phyloP scores from a whole-genome alignment of 495 filamentous ascomycete species.

The Penicillium daleae region DNA sequence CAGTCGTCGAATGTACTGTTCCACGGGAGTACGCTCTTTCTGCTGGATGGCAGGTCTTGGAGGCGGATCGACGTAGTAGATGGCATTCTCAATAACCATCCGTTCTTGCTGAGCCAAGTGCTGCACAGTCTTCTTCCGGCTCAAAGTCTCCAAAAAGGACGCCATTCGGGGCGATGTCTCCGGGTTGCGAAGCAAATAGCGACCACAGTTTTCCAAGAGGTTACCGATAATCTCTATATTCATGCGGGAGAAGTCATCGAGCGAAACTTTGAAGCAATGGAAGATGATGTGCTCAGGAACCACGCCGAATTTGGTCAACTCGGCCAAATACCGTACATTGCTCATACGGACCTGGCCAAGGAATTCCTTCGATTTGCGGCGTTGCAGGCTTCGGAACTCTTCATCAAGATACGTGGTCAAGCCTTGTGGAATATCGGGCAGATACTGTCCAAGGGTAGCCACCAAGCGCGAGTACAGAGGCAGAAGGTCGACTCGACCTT shows the following conservation, averaged over 20 bases:
- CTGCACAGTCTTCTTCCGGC: slow-evolving; percentile 94
- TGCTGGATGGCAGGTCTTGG: slow-evolving; percentile 92
- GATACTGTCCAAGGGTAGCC: slow-evolving; percentile 90
- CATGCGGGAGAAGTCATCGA: slow-evolving; percentile 97
- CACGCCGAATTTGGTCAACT: slow-evolving; percentile 96
- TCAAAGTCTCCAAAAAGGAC: slow-evolving; percentile 90
- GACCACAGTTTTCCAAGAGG: slow-evolving; percentile 95
- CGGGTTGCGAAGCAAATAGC: slow-evolving; percentile 90
- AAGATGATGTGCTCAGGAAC: slow-evolving; percentile 99
- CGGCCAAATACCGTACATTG: slow-evolving; percentile 96
- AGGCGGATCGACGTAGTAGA: slow-evolving; percentile 97
- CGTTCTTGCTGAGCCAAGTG: slow-evolving; percentile 94
- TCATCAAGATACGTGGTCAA: slow-evolving; percentile 92
- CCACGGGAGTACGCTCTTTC: slow-evolving; percentile 91
- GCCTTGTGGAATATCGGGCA: slow-evolving; percentile 91
- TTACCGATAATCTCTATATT: slow-evolving; percentile 99
- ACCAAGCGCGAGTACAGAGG: slow-evolving; percentile 90
- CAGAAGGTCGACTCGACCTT: slow-evolving; percentile 89
- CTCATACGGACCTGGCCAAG: slow-evolving; percentile 89
- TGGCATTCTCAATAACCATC: slow-evolving; percentile 97
- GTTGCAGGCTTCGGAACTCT: slow-evolving; percentile 95
- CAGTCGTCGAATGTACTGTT: slow-evolving; percentile 88
- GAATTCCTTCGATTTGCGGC: slow-evolving; percentile 98
- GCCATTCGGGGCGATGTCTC: slow-evolving; percentile 92
- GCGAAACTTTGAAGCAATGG: slow-evolving; percentile 94